phyloP scores from a whole-genome alignment of 2,329 filamentous ascomycete genomes.

The Myotisia sp. region DNA sequence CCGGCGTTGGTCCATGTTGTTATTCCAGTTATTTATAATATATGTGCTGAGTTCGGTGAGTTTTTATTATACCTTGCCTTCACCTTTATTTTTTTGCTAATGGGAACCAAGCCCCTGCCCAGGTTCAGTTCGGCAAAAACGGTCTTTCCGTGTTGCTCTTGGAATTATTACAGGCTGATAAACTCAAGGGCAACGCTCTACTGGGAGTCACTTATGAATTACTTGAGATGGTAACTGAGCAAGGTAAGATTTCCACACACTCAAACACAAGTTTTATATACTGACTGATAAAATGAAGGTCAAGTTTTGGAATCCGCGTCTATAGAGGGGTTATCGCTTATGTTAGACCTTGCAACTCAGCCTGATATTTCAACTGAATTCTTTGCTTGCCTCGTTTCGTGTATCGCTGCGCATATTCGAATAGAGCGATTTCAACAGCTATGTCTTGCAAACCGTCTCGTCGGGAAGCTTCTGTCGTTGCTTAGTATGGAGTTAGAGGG shows the following conservation, averaged over 20 bases:
- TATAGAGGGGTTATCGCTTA: constrained; percentile 22
- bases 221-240: constrained; percentile 26
- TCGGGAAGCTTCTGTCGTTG: constrained; percentile 22
- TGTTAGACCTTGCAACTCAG: constrained; percentile 22
- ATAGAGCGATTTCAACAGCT: constrained; percentile 26
- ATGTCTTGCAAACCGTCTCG: constrained; percentile 21
- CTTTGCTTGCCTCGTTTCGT: constrained; percentile 21
- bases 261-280: neutral
- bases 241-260: constrained; percentile 19
- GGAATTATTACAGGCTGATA: constrained; percentile 21
- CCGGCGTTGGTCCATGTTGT: constrained; percentile 25
- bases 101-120: constrained; percentile 23
- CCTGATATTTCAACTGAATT: constrained; percentile 18
- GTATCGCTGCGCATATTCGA: constrained; percentile 23
- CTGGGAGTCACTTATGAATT: constrained; percentile 27
- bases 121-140: constrained; percentile 25
- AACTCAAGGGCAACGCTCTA: constrained; percentile 21
- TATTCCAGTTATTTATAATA: constrained; percentile 33
- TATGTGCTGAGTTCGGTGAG: constrained; percentile 32
- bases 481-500: constrained; percentile 21
- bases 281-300: constrained; percentile 14
- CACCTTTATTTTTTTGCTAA: neutral
- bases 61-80: neutral
- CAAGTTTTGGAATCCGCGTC: constrained; percentile 23
- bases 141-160: constrained; percentile 25